Evolutionary conservation across 164 flowering plant species (phyloP).

Genomic region (Houttuynia cordata): DNA sequence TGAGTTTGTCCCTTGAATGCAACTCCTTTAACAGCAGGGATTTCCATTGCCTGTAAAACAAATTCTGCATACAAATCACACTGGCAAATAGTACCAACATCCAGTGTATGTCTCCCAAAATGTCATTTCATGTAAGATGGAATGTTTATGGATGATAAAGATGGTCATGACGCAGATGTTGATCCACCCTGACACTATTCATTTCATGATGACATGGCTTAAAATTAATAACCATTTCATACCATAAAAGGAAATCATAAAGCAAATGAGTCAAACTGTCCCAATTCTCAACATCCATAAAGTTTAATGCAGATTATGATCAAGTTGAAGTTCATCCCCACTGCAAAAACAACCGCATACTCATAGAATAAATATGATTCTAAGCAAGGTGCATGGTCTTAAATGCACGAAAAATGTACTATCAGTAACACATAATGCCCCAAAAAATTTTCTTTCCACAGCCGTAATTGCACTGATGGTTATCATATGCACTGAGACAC

Average conservation of each 20-base stretch:
- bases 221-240: too few relatives aligned
- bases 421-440: constrained; percentile 6
- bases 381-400: constrained; percentile 10
- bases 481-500: constrained; percentile 41
- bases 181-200: background rate
- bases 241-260: too few relatives aligned
- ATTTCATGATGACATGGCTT: background rate
- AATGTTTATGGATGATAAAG: constrained; percentile 3
- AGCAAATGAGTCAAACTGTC: background rate
- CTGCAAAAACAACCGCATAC: constrained; percentile 9
- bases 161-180: background rate
- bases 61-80: constrained; percentile 2
- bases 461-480: constrained; percentile 27
- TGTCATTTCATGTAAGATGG: background rate
- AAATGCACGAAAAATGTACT: constrained; percentile 25
- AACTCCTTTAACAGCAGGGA: background rate
- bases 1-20: background rate
- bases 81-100: background rate
- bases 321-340: constrained; percentile 6
- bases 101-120: background rate
- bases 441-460: constrained; percentile 4
- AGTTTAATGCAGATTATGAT: constrained; percentile 14
- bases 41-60: constrained; percentile 4
- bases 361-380: constrained; percentile 13
- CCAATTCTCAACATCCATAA: background rate